A percentile compares a stretch with the other conserved stretches of the same genome.
Evolutionary conservation across 345 rosid genomes (phyloP).

Genomic region (Populus tremula): DNA sequence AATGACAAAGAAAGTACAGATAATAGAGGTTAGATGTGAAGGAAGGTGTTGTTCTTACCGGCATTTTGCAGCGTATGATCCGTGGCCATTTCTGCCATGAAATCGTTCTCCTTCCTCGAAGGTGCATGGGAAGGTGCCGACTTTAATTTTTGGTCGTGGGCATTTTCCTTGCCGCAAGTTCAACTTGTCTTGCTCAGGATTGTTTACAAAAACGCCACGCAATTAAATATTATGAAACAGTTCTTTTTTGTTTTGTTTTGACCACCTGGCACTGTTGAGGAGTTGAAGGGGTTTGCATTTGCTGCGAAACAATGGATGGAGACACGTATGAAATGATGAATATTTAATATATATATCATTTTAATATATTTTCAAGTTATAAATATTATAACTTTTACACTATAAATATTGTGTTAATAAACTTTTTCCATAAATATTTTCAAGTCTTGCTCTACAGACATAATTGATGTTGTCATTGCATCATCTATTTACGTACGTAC

Average conservation of each 20-base stretch:
- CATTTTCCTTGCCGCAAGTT: conserved; percentile 1
- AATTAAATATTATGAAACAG: neutral
- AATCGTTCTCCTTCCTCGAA: conserved; percentile 40
- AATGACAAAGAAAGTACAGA: conserved; percentile 35
- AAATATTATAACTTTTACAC: no score
- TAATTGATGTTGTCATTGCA: no score
- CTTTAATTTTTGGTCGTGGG: neutral
- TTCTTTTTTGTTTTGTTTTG: neutral
- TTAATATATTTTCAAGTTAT: no score
- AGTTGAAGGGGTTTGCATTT: neutral
- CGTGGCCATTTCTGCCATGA: conserved; percentile 5
- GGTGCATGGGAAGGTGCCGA: conserved; percentile 40
- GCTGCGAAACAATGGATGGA: neutral
- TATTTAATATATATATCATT: no score
- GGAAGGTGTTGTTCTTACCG: neutral
- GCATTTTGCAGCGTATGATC: conserved; percentile 8
- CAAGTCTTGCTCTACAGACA: no score
- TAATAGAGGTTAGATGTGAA: neutral
- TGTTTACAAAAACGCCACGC: conserved; percentile 3
- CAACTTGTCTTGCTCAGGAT: neutral
- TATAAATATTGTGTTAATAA: no score
- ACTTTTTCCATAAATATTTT: no score
- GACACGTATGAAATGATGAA: neutral
- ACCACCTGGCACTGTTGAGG: neutral
- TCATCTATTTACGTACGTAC: no score